Evolutionary conservation across 2,329 filamentous ascomycete species (phyloP), one percentile per base, ranked within the genome.

Genomic region (Colletotrichum caudatum): DNA sequence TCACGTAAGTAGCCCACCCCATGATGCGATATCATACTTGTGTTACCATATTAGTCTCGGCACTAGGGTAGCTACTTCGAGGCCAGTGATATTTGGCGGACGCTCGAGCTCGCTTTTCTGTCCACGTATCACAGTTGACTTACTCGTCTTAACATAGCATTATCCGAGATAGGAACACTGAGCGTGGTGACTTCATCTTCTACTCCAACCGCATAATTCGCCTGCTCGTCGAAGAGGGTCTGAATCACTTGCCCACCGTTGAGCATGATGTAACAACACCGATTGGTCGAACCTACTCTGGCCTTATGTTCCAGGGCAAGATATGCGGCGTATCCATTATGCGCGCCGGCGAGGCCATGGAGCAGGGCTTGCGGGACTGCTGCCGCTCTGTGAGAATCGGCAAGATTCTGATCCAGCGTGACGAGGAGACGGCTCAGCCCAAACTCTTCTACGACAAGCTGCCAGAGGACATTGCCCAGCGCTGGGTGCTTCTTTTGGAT

Each of bases 291-390:
- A 90, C 90, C 64, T 99, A 99, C 82, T 90, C 93, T 44, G 96
- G 96, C 37, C 93, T 99, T 74, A 93, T 93, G 83, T 99, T 99
- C 78, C 92, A 98, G 81, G 96, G 96, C 75, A 98, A 98, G 84
- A 99, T 99, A 76, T 99, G 96, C 79, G 96, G 96, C 66, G 96
- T 99, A 20, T 97, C 94, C 8, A 99, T 99, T 77, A 98, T 99
- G 96, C 91, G 96, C 74, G 96, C 96, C 16, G 96, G 96, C 63
- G 96, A 99, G 84, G 94, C 95, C 71, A 99, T 99, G 96, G 96
- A 99, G 84, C 94, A 98, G 82, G 96, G 95, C 2, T 85, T 99
- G 73, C 89, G 96, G 72, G 95, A 99, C 82, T 99, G 96, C 84
- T 99, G 96, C 84, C 92, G 96, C 64, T 97, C 94, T n/a, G 96